These are phyloP conservation scores for Lotus japonicus DNA, from an alignment of 306 rosid species.

Conservation along the genomic window DNA sequence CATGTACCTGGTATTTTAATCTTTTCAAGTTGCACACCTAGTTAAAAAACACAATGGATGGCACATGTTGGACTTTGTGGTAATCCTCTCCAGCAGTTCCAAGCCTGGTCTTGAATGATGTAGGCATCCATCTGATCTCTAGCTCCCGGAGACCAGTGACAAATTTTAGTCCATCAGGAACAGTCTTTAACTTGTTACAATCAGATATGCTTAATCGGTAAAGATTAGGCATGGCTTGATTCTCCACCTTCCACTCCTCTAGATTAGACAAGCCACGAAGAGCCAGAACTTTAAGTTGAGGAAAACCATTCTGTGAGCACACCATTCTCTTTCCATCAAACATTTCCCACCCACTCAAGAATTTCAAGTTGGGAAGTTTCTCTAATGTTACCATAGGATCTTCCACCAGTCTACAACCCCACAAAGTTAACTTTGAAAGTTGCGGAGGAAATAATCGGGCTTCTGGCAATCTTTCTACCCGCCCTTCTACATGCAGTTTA, in stretches of 20 bases:
- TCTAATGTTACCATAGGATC: conserved; percentile 39
- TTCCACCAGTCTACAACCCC: conserved; percentile 26
- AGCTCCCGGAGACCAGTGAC: conserved; percentile 27
- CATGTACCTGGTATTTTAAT: neutral
- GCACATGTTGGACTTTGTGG: conserved; percentile 42
- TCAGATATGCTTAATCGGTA: conserved; percentile 13
- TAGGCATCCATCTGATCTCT: conserved; percentile 34
- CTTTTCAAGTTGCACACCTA: neutral
- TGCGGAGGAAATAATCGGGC: neutral
- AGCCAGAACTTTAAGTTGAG: conserved; percentile 27
- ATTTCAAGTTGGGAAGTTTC: conserved; percentile 38
- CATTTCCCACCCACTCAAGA: conserved; percentile 31
- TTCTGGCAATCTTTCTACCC: conserved; percentile 12
- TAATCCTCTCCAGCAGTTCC: conserved; percentile 36
- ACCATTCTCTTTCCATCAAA: conserved; percentile 30
- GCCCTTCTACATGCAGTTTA: conserved; percentile 27
- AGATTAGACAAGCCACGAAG: conserved; percentile 21
- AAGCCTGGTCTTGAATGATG: conserved; percentile 27
- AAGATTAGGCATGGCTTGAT: conserved; percentile 32
- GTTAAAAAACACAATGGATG: conserved; percentile 25
- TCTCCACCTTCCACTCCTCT: conserved; percentile 44
- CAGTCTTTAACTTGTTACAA: conserved; percentile 19
- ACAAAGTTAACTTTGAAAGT: conserved; percentile 35
- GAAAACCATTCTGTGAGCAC: conserved; percentile 40
- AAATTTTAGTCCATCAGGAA: conserved; percentile 47